Conservation (phyloP, 2,329 filamentous ascomycete genomes). For the Hymenoscyphus albidus region DNA sequence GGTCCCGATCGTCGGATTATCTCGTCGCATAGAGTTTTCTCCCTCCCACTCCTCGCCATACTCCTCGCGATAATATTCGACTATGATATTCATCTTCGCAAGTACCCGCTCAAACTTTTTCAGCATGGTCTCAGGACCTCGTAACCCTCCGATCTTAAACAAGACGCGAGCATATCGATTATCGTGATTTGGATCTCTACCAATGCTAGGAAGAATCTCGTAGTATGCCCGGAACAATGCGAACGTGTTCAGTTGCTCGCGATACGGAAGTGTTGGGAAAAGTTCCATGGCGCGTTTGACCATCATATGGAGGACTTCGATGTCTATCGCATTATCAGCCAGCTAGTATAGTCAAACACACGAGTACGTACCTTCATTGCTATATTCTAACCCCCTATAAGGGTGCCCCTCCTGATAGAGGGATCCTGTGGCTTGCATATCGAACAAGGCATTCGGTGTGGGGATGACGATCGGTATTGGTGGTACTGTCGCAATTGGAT, state of each 20-base stretch:
- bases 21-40: slow-evolving; percentile 14
- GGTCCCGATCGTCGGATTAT: slow-evolving; percentile 15
- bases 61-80: slow-evolving; percentile 53
- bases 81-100: slow-evolving; percentile 63
- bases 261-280: slow-evolving; percentile 52
- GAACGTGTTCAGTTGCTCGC: slow-evolving; percentile 64
- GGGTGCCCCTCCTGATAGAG: slow-evolving; percentile 27
- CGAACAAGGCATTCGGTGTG: slow-evolving; percentile 32
- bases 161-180: slow-evolving; percentile 73
- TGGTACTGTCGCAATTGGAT: slow-evolving; percentile 23
- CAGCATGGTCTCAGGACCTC: slow-evolving; percentile 51
- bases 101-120: slow-evolving; percentile 69
- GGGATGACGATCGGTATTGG: slow-evolving; percentile 9
- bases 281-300: slow-evolving; percentile 67
- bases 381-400: slow-evolving; percentile 44
- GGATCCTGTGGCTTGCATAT: slow-evolving; percentile 30
- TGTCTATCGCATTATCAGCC: slow-evolving; percentile 51
- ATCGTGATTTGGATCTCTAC: slow-evolving; percentile 68
- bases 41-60: slow-evolving; percentile 12
- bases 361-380: slow-evolving; percentile 52
- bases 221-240: slow-evolving; percentile 82
- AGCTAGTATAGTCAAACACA: background rate
- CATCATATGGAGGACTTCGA: slow-evolving; percentile 73
- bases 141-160: slow-evolving; percentile 70
- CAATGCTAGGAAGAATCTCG: slow-evolving; percentile 65